Evolutionary conservation across 78 protist species (phyloP), one percentile per base, ranked within the genome.

Genomic region (Isochrysis galbana): DNA sequence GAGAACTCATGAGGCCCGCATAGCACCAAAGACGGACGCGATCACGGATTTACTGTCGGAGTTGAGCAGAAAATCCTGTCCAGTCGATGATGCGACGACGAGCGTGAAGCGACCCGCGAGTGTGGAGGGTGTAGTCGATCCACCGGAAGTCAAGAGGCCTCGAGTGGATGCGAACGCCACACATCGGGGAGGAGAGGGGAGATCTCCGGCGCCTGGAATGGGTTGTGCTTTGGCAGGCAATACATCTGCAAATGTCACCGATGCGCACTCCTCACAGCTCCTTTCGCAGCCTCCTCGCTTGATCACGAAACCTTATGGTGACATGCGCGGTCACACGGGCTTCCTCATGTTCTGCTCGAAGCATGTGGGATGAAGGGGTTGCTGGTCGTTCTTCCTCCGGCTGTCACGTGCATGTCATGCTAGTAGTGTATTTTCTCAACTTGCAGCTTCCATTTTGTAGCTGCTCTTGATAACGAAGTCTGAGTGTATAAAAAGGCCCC

Each of bases 241-340:
- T 7, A 19, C 36, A 17, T 11, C 2, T 19, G 80, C 80, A 70
- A 22, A 3, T 1, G 11, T 23, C 23, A 70, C 17, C 23, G n/a
- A 4, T 5, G 41, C n/a, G n/a, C n/a, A n/a, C n/a, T n/a, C n/a
- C n/a, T n/a, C n/a, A n/a, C n/a, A n/a, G n/a, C n/a, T n/a, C 32
- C 10, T 5, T 5, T 14, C 36, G 42, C 42, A 5, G 80, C 42
- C 80, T 36, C 32, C 80, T 5, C 42, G 21, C 19, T 41, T 70
- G 22, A 3, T 34, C 45, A 70, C 80, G 21, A 5, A 21, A 2
- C 80, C 80, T 17, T 70, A 32, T 21, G 34, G 21, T 4, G 80
- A 70, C 80, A 70, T 70, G 80, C 80, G 39, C 5, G 80, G 80
- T 21, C 80, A 70, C 80, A 70, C 80, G 80, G 80, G 80, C 21